phyloP scores from a whole-genome alignment of 805 yeast species.

The Schwanniomyces polymorphus region DNA sequence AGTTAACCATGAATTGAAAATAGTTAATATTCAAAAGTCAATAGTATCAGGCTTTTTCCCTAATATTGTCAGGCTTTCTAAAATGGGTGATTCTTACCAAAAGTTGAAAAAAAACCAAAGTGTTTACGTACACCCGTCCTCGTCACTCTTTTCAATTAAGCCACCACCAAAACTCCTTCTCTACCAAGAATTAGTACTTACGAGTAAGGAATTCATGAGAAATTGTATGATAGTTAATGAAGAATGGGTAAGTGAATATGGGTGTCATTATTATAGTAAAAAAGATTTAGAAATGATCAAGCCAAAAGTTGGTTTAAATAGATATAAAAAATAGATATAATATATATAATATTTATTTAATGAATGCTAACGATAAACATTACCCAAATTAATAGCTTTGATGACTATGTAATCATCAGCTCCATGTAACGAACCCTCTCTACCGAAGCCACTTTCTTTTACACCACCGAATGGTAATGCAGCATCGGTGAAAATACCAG shows the following conservation, averaged over 20 bases:
- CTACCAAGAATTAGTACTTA: slow-evolving; percentile 80
- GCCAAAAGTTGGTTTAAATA: slow-evolving; percentile 1
- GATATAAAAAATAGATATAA: not conserved
- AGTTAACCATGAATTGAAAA: slow-evolving; percentile 12
- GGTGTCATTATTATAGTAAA: slow-evolving; percentile 55
- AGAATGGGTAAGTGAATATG: slow-evolving; percentile 70
- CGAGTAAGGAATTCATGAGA: slow-evolving; percentile 87
- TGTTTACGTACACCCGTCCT: slow-evolving; percentile 86
- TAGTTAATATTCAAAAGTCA: slow-evolving; percentile 47
- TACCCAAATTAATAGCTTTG: slow-evolving; percentile 53
- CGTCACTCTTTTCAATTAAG: slow-evolving; percentile 59
- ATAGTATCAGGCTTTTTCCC: slow-evolving; percentile 70
- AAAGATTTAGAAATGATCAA: slow-evolving; percentile 21
- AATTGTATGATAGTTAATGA: slow-evolving; percentile 74
- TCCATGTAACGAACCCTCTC: slow-evolving; percentile 79
- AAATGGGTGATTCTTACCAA: slow-evolving; percentile 67
- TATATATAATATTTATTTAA: not conserved
- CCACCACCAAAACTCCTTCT: slow-evolving; percentile 76
- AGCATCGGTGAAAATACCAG: slow-evolving; percentile 56
- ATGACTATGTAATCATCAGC: slow-evolving; percentile 68
- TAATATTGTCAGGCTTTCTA: slow-evolving; percentile 58
- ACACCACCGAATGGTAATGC: slow-evolving; percentile 79
- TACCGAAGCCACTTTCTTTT: slow-evolving; percentile 76
- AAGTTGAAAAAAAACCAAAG: slow-evolving; percentile 65
- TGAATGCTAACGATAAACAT: slow-evolving; percentile 22